These are phyloP conservation scores for Talaromyces sp. DNA, from an alignment of 2,329 filamentous ascomycete genomes.

Conservation along the genomic window DNA sequence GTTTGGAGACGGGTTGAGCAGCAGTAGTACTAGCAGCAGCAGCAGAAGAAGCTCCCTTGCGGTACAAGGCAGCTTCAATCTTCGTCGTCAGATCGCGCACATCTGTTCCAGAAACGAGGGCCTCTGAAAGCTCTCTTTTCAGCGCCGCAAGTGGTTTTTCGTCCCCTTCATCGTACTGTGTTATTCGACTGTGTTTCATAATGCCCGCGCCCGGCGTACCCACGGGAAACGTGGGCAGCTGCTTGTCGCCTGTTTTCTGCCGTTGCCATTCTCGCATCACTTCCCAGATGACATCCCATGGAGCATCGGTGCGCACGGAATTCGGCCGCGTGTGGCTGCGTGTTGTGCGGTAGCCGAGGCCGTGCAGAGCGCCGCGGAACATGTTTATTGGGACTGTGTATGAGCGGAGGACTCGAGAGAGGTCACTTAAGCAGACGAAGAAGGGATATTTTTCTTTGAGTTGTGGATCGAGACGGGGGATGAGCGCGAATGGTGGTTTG, in stretches of 20 bases:
- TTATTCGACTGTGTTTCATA: conserved; percentile 40
- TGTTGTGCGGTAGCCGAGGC: conserved; percentile 76
- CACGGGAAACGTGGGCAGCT: conserved; percentile 56
- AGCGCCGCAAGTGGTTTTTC: conserved; percentile 27
- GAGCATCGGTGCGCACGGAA: conserved; percentile 89
- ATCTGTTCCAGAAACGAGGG: conserved; percentile 29
- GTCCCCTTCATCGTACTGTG: conserved; percentile 23
- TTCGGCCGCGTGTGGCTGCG: conserved; percentile 86
- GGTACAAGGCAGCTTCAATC: conserved; percentile 42
- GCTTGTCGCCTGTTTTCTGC: conserved; percentile 74
- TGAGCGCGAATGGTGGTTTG: conserved; percentile 20
- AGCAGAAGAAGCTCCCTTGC: conserved; percentile 21
- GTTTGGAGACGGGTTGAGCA: conserved; percentile 18
- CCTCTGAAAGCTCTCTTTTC: conserved; percentile 33
- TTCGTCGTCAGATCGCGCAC: conserved; percentile 36
- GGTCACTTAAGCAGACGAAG: conserved; percentile 71
- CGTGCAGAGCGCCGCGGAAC: conserved; percentile 73
- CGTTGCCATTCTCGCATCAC: conserved; percentile 88
- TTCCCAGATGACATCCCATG: conserved; percentile 87
- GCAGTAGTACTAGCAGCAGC: background rate
- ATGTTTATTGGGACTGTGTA: conserved; percentile 73
- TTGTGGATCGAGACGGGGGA: conserved; percentile 55
- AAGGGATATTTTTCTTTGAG: conserved; percentile 60
- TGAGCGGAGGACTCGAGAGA: conserved; percentile 75
- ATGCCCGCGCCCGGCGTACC: conserved; percentile 70